phyloP scores from a whole-genome alignment of 1,139 yeast species.

The Taiozyma sp. region DNA sequence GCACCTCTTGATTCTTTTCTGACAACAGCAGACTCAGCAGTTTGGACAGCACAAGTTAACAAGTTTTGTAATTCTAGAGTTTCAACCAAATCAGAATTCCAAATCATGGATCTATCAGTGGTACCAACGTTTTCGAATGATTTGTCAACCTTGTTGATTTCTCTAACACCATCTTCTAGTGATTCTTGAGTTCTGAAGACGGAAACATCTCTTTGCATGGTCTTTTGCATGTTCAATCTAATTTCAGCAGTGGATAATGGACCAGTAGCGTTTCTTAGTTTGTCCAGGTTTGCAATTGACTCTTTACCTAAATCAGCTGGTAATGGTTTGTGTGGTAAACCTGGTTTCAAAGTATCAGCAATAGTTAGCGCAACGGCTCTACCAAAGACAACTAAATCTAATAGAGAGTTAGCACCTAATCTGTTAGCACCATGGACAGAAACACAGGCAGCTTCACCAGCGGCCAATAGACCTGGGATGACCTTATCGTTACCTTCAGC shows the following conservation, averaged over 20 bases:
- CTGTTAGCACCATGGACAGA: constrained; percentile 99
- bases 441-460: constrained; percentile 99
- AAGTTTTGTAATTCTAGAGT: constrained; percentile 94
- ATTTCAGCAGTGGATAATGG: constrained; percentile 78
- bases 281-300: constrained; percentile 87
- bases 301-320: constrained; percentile 86
- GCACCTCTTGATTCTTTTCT: constrained; percentile 99
- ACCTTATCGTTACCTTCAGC: constrained; percentile 86
- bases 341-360: constrained; percentile 79
- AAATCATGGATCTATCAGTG: constrained; percentile 95
- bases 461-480: constrained; percentile 92
- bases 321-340: constrained; percentile 73
- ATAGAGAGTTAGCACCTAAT: constrained; percentile 97
- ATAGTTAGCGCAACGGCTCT: constrained; percentile 97
- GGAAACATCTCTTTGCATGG: constrained; percentile 96
- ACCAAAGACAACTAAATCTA: constrained; percentile 96
- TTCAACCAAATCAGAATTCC: constrained; percentile 97
- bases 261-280: constrained; percentile 81
- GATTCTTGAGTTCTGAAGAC: constrained; percentile 95
- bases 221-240: constrained; percentile 88
- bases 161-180: constrained; percentile 84
- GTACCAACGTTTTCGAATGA: constrained; percentile 72
- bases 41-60: constrained; percentile 95
- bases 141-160: constrained; percentile 71
- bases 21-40: constrained; percentile 90